These are phyloP conservation scores for Arxiozyma bovina DNA, from an alignment of 1,139 yeast species.

Conservation along the genomic window DNA sequence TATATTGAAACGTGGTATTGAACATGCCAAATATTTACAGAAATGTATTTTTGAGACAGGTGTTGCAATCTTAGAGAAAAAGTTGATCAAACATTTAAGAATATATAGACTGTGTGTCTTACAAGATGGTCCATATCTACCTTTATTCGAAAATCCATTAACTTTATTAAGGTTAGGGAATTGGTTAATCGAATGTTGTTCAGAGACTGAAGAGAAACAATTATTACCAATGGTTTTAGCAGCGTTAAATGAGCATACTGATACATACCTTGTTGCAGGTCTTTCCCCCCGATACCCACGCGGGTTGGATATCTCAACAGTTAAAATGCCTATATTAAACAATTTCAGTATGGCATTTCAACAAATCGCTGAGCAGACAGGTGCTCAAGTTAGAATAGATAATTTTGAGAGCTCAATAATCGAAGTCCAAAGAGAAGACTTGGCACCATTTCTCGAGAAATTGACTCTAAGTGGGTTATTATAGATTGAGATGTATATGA, in stretches of 20 bases:
- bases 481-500: constrained; percentile 6
- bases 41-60: constrained; percentile 84
- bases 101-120: constrained; percentile 80
- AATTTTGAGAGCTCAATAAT: constrained; percentile 91
- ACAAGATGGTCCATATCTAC: constrained; percentile 80
- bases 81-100: constrained; percentile 67
- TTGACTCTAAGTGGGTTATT: constrained; percentile 47
- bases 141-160: constrained; percentile 73
- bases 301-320: constrained; percentile 41
- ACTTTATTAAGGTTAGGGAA: constrained; percentile 75
- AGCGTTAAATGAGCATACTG: constrained; percentile 62
- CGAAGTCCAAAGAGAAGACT: constrained; percentile 79
- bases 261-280: constrained; percentile 84
- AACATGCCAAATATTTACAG: constrained; percentile 73
- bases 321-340: constrained; percentile 44
- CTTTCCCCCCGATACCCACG: constrained; percentile 76
- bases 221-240: constrained; percentile 83
- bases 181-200: constrained; percentile 86
- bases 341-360: constrained; percentile 88
- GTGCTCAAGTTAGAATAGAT: constrained; percentile 84
- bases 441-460: constrained; percentile 78
- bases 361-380: constrained; percentile 69
- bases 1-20: constrained; percentile 58
- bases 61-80: constrained; percentile 75
- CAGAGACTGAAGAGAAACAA: constrained; percentile 61